Evolutionary conservation across 306 rosid genomes (phyloP), one percentile per base, ranked within the genome.

Genomic region (Begonia fuchsioides): DNA sequence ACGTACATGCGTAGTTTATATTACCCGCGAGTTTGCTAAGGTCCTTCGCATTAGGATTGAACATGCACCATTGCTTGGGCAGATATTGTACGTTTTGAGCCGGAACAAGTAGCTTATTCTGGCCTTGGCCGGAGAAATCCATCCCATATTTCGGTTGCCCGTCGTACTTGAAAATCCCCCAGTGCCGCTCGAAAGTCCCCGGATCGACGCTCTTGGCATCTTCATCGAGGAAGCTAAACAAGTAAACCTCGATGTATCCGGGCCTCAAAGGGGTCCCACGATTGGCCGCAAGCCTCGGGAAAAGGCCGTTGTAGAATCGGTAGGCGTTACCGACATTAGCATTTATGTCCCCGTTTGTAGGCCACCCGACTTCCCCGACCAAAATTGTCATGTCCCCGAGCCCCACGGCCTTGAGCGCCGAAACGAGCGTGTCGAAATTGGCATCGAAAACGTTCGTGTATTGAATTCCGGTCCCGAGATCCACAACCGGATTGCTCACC

Each of bases 331-430:
- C 83, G 0, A 13, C 38, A 49, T 85, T 85, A 53, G 83, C 98
- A 49, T 82, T 85, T 82, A 85, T 90, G 75, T 90, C 95, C 0
- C 98, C 98, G 6, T 85, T 93, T 1, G 98, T 90, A 1, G 98
- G 98, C 98, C 98, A 90, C 40, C 98, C 98, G 54, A 90, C 98
- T 69, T 90, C 98, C 44, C 98, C 98, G 1, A 90, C 98, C 60
- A 90, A 32, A 52, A 90, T 69, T 18, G 94, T 48, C 70, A 78
- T 50, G 66, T 90, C 62, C 1, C 83, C 87, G 10, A 15, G 74
- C 38, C 93, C 98, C 1, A 11, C 81, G 0, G 77, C 80, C 62
- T 72, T 85, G 55, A 90, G 68, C 50, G 98, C 76, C 5, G 96
- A 67, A 49, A 84, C 98, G 54, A 90, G 63, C 26, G 98, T 90